Evolutionary conservation across 75 land plant genomes (phyloP).

Genomic region (Chamaecyparis obtusa): DNA sequence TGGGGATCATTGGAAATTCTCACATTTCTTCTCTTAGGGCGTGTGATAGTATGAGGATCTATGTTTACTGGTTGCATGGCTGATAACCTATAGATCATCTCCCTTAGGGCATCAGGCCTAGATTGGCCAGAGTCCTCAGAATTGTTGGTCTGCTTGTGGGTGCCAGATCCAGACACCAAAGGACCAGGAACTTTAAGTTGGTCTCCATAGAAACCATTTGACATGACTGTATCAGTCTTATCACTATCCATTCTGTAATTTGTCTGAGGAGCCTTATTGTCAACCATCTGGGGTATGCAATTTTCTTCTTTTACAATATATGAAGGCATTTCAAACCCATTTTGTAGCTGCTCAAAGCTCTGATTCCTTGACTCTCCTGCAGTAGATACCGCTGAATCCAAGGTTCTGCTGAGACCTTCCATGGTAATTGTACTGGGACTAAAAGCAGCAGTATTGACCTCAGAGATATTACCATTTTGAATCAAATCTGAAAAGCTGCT

Average conservation of each 20-base stretch:
- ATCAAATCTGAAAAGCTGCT: not conserved
- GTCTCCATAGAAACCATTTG: not conserved
- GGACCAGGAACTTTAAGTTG: not conserved
- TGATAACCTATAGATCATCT: slow-evolving; percentile 40
- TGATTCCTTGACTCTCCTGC: not conserved
- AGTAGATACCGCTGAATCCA: not conserved
- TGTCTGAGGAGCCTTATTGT: not conserved
- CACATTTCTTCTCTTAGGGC: slow-evolving; percentile 38
- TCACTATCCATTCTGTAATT: slow-evolving; percentile 1
- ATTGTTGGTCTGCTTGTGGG: too few relatives aligned
- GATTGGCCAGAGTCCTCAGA: not conserved
- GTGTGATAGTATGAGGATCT: slow-evolving; percentile 22
- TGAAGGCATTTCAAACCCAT: not conserved
- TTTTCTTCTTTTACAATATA: not conserved
- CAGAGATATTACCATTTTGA: not conserved
- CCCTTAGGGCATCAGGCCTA: slow-evolving; percentile 22
- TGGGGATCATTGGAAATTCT: slow-evolving; percentile 59
- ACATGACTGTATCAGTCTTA: not conserved
- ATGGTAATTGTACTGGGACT: not conserved
- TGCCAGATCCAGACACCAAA: not conserved
- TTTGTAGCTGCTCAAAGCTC: not conserved
- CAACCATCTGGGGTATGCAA: not conserved
- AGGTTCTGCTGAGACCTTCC: not conserved
- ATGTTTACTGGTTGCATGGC: slow-evolving; percentile 37
- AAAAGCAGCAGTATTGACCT: not conserved